Base-by-base conservation (phyloP, 1,284 basidiomycete species). In the Puccinia novopanici region DNA sequence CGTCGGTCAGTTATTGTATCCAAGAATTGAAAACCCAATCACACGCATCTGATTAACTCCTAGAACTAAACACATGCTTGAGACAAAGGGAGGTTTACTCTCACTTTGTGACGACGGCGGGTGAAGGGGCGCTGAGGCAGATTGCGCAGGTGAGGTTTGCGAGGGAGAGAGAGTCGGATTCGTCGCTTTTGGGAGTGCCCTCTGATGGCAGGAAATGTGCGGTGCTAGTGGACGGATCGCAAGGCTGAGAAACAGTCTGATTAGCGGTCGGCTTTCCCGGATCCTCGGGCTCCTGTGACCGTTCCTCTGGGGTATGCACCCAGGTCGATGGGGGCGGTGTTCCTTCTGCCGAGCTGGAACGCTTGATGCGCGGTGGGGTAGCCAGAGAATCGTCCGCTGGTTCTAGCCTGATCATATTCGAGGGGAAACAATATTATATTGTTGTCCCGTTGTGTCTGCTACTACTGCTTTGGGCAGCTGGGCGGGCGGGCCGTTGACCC, bases 121-220 rank as follows among this genome's bases (percentile, higher is more conserved):
- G 76, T 13, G 76, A 70, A 48, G 76, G 76, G 22, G 76, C 48
- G 24, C 76, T 65, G 54, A 78, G 76, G 45, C 76, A 78, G 24
- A 78, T 78, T 24, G 76, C 45, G 34, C 76, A 78, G 12, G 76
- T 70, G 27, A 78, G 45, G 40, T 78, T 78, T 34, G 63, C 76
- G 10, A 78, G 48, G 5, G 76, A 78, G 1, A 55, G 61, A 24
- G 37, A 40, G 54, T 76, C 59, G 5, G 57, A 30, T 9, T 61
- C 57, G 10, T 61, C 40, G 15, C 57, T 63, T 61, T 61, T 34
- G 1, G 57, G 5, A 17, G 57, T 30, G n/a, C n/a, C n/a, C 19
- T 61, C 37, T 61, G 57, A 37, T 27, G 30, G 57, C 19, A 34
- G 27, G n/a, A n/a, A n/a, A n/a, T n/a, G n/a, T n/a, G n/a, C n/a